These are phyloP conservation scores for Kwoniella newhampshirensis DNA, from an alignment of 768 basidiomycete species.

Conservation along the genomic window DNA sequence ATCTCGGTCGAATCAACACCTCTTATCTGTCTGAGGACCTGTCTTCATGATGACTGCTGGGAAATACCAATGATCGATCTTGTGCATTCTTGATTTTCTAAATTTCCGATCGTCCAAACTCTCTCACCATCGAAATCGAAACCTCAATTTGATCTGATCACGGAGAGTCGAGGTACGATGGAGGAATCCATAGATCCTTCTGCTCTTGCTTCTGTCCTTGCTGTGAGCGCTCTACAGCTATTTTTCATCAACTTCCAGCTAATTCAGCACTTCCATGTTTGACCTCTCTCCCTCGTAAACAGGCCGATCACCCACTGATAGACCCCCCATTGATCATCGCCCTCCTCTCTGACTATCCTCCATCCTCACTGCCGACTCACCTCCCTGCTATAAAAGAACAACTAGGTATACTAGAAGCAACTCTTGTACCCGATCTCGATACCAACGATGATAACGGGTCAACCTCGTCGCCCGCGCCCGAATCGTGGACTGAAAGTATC, in stretches of 20 bases:
- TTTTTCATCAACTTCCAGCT: no score
- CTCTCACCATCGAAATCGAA: background rate
- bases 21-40: no score
- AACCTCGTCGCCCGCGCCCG: background rate
- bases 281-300: background rate
- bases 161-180: no score
- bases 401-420: constrained; percentile 42
- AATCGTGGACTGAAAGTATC: constrained; percentile 14
- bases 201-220: constrained; percentile 14
- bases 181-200: constrained; percentile 17
- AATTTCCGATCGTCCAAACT: background rate
- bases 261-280: no score
- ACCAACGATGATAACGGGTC: constrained; percentile 7
- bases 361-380: constrained; percentile 8
- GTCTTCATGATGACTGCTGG: no score
- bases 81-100: no score
- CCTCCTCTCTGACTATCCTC: constrained; percentile 35
- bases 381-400: constrained; percentile 32
- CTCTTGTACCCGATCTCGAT: constrained; percentile 38
- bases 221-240: constrained; percentile 3
- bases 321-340: constrained; percentile 36
- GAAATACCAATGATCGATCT: no score
- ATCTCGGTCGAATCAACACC: no score
- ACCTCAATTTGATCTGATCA: background rate
- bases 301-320: constrained; percentile 42